A percentile compares a stretch with the other conserved stretches of the same genome.
Evolutionary conservation across 371 early-diverging fungal genomes (phyloP).

Genomic region (Mucor irregularis): DNA sequence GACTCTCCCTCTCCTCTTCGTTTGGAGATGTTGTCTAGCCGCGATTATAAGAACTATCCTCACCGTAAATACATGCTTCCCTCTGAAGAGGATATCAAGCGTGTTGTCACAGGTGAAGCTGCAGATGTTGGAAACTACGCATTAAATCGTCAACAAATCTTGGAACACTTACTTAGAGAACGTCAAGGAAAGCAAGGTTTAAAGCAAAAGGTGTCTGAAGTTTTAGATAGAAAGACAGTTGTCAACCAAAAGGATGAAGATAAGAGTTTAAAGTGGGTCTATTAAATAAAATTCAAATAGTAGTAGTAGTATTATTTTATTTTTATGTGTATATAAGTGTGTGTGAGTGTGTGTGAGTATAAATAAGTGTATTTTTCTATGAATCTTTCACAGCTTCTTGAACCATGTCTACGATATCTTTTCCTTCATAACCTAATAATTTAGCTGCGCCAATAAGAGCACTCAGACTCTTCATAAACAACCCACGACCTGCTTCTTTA

Average conservation of each 20-base stretch:
- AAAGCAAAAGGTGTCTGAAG: slow-evolving; percentile 68
- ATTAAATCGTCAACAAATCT: slow-evolving; percentile 65
- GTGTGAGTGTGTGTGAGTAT: no score
- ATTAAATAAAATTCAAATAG: slow-evolving; percentile 28
- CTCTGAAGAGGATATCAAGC: slow-evolving; percentile 75
- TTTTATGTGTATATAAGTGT: background rate
- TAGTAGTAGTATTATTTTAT: background rate
- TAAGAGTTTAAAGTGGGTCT: slow-evolving; percentile 47
- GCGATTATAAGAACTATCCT: slow-evolving; percentile 63
- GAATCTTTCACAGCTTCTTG: slow-evolving; percentile 31
- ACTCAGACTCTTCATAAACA: slow-evolving; percentile 41
- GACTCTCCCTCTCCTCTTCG: slow-evolving; percentile 36
- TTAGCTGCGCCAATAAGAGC: slow-evolving; percentile 39
- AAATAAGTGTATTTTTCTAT: background rate
- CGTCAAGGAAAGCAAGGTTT: slow-evolving; percentile 72
- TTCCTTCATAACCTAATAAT: slow-evolving; percentile 36
- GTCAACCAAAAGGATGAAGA: slow-evolving; percentile 31
- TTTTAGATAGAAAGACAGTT: slow-evolving; percentile 64
- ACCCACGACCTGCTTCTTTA: slow-evolving; percentile 28
- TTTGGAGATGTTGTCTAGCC: slow-evolving; percentile 37
- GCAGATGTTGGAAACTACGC: slow-evolving; percentile 60
- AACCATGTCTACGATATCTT: slow-evolving; percentile 41
- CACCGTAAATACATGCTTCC: slow-evolving; percentile 81
- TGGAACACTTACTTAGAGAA: slow-evolving; percentile 66
- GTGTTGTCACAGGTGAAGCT: slow-evolving; percentile 64